phyloP scores from a whole-genome alignment of 371 early-diverging fungal species.

The Mucor irregularis region DNA sequence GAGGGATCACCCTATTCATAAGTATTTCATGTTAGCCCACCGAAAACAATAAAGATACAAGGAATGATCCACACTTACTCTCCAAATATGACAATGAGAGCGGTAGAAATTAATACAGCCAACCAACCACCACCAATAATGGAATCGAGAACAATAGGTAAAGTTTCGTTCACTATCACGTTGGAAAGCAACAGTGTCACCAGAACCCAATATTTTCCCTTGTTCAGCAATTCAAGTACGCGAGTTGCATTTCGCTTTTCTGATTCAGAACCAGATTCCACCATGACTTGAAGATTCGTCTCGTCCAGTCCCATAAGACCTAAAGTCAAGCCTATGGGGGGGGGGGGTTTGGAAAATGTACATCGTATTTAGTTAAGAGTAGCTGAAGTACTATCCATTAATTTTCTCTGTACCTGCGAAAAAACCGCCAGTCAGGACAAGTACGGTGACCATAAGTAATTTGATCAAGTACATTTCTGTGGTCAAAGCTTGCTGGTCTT shows the following conservation, averaged over 20 bases:
- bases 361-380: not conserved
- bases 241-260: conserved; percentile 70
- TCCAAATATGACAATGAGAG: conserved; percentile 89
- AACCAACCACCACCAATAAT: conserved; percentile 76
- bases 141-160: conserved; percentile 89
- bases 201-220: conserved; percentile 80
- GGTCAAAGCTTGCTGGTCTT: not conserved
- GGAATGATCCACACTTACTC: conserved; percentile 68
- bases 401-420: conserved; percentile 14
- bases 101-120: conserved; percentile 88
- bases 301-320: conserved; percentile 81
- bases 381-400: not conserved
- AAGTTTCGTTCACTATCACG: conserved; percentile 90
- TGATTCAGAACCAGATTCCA: conserved; percentile 64
- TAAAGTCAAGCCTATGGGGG: conserved; percentile 80
- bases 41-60: no score
- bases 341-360: not conserved
- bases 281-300: conserved; percentile 68
- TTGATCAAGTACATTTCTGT: not conserved
- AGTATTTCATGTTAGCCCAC: conserved; percentile 29
- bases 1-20: conserved; percentile 49
- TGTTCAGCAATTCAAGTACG: conserved; percentile 68
- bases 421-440: conserved; percentile 18
- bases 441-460: not conserved
- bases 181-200: conserved; percentile 90